Base-by-base conservation (phyloP, 129 eudicot species). In the Smallanthus sonchifolius region DNA sequence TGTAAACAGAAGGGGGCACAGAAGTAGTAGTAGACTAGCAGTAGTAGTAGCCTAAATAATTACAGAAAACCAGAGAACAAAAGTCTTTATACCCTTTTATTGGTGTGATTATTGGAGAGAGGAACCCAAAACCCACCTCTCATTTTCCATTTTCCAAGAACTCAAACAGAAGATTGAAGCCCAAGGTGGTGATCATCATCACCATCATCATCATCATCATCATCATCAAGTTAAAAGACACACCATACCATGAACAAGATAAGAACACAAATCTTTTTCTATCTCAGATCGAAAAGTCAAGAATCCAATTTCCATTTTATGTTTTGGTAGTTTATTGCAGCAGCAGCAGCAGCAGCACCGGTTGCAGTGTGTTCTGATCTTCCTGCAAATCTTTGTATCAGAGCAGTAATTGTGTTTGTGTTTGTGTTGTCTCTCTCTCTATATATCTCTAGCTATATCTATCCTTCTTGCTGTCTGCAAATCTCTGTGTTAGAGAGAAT, bases 21-120 rank as follows among this genome's bases (percentile, higher is more conserved):
- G 77, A 78, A 78, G 82, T 78, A 78, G 77, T 70, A 78, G 82
- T 78, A 78, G 82, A 78, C 82, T 78, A 78, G 65, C 77, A 78
- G 82, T 63, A 78, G 77, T 71, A 78, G 81, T 63, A 78, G 82
- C 73, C 82, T 51, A 78, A 63, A 78, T 78, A 78, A 78, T 78
- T 78, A 78, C 82, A 78, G 71, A 78, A 78, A 70, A 63, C 77
- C 82, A 78, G 82, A 78, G 82, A 78, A 78, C 82, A 78, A 71
- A 78, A 78, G 77, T 78, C 77, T 78, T 78, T 78, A 78, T 78
- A 64, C 77, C 38, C 77, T 78, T 71, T 78, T 78, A 38, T 64
- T 63, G 7, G 67, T 71, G 59, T 62, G 72, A 78, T 78, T 70
- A 78, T 71, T 78, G 77, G 82, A 78, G 77, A 16, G 2, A 49